A percentile compares a stretch with the other conserved stretches of the same genome.
Evolutionary conservation across 345 rosid genomes (phyloP).

Genomic region (Melaleuca alternifolia): DNA sequence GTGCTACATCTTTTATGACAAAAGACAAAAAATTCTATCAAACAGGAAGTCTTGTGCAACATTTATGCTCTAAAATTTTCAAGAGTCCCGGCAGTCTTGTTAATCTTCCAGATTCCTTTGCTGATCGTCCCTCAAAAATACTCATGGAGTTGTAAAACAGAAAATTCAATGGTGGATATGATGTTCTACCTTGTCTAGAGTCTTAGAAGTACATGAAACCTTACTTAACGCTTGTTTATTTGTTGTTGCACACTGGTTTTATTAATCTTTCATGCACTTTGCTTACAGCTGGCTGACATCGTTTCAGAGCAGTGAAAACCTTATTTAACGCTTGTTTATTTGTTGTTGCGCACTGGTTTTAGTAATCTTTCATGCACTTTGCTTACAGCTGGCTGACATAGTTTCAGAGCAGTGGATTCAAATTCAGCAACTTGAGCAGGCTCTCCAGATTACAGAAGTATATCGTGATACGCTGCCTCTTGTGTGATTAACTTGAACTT

Average conservation of each 20-base stretch:
- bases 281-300: conserved; percentile 36
- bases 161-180: background rate
- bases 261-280: background rate
- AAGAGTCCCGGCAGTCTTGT: background rate
- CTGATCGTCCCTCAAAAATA: background rate
- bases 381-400: conserved; percentile 36
- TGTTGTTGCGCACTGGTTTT: background rate
- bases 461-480: background rate
- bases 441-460: conserved; percentile 35
- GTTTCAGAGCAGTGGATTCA: conserved; percentile 66
- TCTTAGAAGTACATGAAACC: background rate
- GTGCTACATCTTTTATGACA: background rate
- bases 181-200: background rate
- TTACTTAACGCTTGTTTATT: background rate
- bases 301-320: conserved; percentile 44
- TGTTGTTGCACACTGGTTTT: background rate
- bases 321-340: background rate
- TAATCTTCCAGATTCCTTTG: background rate
- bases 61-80: background rate
- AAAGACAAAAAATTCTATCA: background rate
- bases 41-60: background rate
- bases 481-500: background rate
- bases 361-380: background rate
- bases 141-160: background rate
- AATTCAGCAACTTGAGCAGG: conserved; percentile 65